These are phyloP conservation scores for Pleurotus cornucopiae DNA, from an alignment of 768 basidiomycete species.

Conservation along the genomic window DNA sequence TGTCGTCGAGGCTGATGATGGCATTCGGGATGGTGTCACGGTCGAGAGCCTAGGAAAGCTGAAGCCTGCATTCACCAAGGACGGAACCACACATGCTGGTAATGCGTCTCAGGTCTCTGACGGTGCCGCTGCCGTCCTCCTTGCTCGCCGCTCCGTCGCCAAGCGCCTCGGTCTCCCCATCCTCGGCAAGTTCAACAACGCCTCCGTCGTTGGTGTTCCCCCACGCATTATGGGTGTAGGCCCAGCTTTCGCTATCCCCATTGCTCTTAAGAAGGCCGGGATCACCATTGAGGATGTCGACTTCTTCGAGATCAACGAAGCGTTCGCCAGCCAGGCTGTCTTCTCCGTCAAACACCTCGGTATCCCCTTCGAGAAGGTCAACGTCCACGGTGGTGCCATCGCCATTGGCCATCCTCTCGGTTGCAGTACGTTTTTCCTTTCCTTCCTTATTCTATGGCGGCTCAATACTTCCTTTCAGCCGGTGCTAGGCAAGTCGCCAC, in stretches of 20 bases:
- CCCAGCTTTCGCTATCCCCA: constrained; percentile 84
- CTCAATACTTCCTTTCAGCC: constrained; percentile 33
- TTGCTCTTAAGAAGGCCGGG: constrained; percentile 61
- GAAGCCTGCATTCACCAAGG: constrained; percentile 80
- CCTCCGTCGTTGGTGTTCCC: constrained; percentile 72
- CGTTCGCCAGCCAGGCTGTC: constrained; percentile 81
- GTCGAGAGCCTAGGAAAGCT: constrained; percentile 73
- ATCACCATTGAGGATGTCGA: constrained; percentile 71
- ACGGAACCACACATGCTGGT: constrained; percentile 73
- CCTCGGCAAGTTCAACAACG: constrained; percentile 77
- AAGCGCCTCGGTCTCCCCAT: constrained; percentile 82
- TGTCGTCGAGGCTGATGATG: constrained; percentile 78
- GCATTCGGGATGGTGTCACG: constrained; percentile 83
- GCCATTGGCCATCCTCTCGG: constrained; percentile 88
- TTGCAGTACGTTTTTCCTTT: constrained; percentile 52
- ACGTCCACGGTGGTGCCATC: constrained; percentile 85
- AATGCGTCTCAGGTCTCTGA: constrained; percentile 91
- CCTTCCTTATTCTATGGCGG: constrained; percentile 6
- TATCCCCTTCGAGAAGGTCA: constrained; percentile 76
- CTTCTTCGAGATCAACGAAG: constrained; percentile 91
- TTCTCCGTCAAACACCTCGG: constrained; percentile 67
- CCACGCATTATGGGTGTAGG: constrained; percentile 91
- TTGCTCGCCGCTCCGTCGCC: constrained; percentile 76
- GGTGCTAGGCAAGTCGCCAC: constrained; percentile 88
- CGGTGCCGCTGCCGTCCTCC: constrained; percentile 86